These are phyloP conservation scores for Coprinopsis cinerea DNA, from an alignment of 768 basidiomycete genomes.

Conservation along the genomic window DNA sequence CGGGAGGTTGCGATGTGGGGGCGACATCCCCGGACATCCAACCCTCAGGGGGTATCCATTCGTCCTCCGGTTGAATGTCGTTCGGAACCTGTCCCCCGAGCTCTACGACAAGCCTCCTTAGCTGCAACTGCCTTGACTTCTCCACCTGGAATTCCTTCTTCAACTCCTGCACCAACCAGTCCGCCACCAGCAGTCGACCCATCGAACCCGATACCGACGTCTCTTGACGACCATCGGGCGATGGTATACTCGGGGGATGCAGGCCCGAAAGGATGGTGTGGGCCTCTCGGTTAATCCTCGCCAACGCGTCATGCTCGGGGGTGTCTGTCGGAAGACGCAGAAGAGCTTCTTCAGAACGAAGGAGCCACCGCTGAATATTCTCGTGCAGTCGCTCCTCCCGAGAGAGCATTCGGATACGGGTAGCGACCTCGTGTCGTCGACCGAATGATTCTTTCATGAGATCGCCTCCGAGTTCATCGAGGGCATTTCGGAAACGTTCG, in stretches of 20 bases:
- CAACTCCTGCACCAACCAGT: constrained; percentile 46
- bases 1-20: background rate
- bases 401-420: constrained; percentile 55
- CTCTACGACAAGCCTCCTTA: constrained; percentile 30
- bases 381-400: constrained; percentile 61
- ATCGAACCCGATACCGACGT: constrained; percentile 37
- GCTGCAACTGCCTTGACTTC: constrained; percentile 39
- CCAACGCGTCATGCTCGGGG: constrained; percentile 15
- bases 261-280: constrained; percentile 22
- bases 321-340: background rate
- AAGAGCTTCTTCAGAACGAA: constrained; percentile 40
- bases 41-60: background rate
- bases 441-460: constrained; percentile 68
- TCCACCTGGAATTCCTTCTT: constrained; percentile 54
- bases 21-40: background rate
- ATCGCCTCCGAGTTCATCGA: constrained; percentile 70
- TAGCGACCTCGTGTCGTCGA: constrained; percentile 60
- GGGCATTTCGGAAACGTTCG: constrained; percentile 46
- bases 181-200: constrained; percentile 45
- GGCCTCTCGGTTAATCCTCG: constrained; percentile 20
- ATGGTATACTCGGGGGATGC: constrained; percentile 24
- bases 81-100: constrained; percentile 1
- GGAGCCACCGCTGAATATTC: constrained; percentile 50
- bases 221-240: constrained; percentile 18
- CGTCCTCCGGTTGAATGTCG: background rate